Evolutionary conservation across 2,329 filamentous ascomycete genomes (phyloP).

Genomic region (Didymella pinodella): DNA sequence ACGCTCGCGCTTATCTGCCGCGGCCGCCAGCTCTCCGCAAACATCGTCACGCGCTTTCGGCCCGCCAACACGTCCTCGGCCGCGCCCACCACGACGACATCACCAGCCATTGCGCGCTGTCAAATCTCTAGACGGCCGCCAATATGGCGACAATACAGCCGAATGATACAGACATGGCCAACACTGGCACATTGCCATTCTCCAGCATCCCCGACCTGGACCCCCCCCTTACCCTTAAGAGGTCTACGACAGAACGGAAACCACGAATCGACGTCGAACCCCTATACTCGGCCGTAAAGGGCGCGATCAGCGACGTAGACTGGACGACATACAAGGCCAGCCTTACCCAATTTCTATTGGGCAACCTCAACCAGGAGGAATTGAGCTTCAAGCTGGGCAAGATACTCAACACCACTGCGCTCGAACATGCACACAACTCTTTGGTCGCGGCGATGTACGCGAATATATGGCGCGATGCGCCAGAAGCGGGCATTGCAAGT

Average conservation of each 20-base stretch:
- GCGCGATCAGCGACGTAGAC: conserved; percentile 62
- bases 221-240: conserved; percentile 53
- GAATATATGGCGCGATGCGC: conserved; percentile 67
- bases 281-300: conserved; percentile 68
- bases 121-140: conserved; percentile 21
- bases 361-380: conserved; percentile 69
- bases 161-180: conserved; percentile 47
- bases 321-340: conserved; percentile 69
- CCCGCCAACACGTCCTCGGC: conserved; percentile 20
- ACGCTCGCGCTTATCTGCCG: conserved; percentile 17
- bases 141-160: conserved; percentile 51
- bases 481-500: conserved; percentile 68
- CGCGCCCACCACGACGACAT: conserved; percentile 6
- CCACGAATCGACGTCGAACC: conserved; percentile 70
- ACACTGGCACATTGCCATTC: conserved; percentile 45
- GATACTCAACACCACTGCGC: conserved; percentile 62
- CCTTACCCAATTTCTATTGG: conserved; percentile 64
- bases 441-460: conserved; percentile 66
- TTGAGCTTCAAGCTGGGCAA: conserved; percentile 64
- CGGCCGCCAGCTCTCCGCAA: conserved; percentile 27
- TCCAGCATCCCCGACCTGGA: conserved; percentile 50
- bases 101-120: conserved; percentile 28
- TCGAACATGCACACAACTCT: conserved; percentile 68
- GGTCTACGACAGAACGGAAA: conserved; percentile 59
- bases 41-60: conserved; percentile 24